Base-by-base conservation (phyloP, 2,329 filamentous ascomycete genomes). In the Ambrosiella cleistominuta region DNA sequence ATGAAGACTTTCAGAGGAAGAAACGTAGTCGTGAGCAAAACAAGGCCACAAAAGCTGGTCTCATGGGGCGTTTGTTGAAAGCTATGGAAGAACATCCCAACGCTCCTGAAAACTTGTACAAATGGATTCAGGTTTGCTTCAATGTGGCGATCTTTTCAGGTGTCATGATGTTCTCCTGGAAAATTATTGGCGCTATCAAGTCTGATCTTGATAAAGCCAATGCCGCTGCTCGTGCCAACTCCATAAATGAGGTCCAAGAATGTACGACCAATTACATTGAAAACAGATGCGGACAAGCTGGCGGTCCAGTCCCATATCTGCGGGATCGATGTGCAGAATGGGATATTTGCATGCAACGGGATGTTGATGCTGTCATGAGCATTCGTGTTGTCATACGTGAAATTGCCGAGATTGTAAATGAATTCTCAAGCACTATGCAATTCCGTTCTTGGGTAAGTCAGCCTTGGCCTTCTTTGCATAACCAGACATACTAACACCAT, bases 401-500 rank as follows among this genome's bases (percentile, higher is more conserved):
- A 35, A 86, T 96, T 66, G 91, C 91, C 0, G 82, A 88, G 66
- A 95, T 98, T 45, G 84, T 97, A 69, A 96, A 97, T 68, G 85
- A 85, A 65, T 96, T 97, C 68, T 83, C 95, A 3, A 88, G 95
- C 64, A 83, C 87, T 5, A 90, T 97, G 69, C 88, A 85, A 62
- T 85, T 88, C 70, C 96, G 96, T 70, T 76, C 77, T 8, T 77
- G 77, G 71, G 78, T 80, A 69, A 63, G 75, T 68, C 27, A 15
- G 19, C 17, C 35, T 51, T 42, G 0, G 40, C 7, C 27, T 3
- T 44, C 8, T 53, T 36, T 36, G 15, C 12, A 15, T 7, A 40
- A 12, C 2, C 45, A 47, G 39, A n/a, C 59, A n/a, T 57, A 50
- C 7, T 50, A n/a, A 54, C 27, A 51, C 49, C 3, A 15, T 57